Base-by-base conservation (phyloP, 169 alveolate species). In the Plasmodium vinckei region DNA sequence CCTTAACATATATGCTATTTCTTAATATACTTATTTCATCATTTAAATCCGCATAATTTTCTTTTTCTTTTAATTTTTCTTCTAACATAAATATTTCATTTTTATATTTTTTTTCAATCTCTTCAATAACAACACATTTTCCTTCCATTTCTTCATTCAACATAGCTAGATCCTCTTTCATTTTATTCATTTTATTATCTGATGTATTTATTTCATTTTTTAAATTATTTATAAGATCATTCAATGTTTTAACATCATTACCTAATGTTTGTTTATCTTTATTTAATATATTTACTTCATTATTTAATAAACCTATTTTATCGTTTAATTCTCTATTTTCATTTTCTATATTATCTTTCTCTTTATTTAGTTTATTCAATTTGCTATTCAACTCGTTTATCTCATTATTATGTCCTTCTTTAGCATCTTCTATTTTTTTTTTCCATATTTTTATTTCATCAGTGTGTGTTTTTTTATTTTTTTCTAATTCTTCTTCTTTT, bases 21-120 rank as follows among this genome's bases (percentile, higher is more conserved):
- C 61, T 73, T 13, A 73, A 51, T 39, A 51, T 44, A 42, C 47
- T 27, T 49, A 65, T 2, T 33, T 79, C 89, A 12, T 64, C 61
- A 9, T 21, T 49, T 13, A 64, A n/a, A 47, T 67, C 39, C 13
- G 15, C 21, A 19, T 56, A 33, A 49, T 63, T 27, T 21, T 79
- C 64, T 10, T 47, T 79, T 9, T 33, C 69, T 33, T 33, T 65
- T 23, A 79, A 65, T 47, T 79, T 64, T 39, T 56, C 39, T 59
- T 79, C 56, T 25, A 79, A 51, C n/a, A 47, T 25, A 15, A 33
- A 23, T 23, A 75, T 61, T 64, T 75, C 88, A 23, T 73, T 57
- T 44, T 75, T 19, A 42, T 75, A 61, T 21, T 75, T 75, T 49
- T 63, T 75, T 47, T 75, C 75, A 1, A 46, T 61, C 54, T 75